Conservation (phyloP, 768 basidiomycete genomes). For the Dentipellis sp. region DNA sequence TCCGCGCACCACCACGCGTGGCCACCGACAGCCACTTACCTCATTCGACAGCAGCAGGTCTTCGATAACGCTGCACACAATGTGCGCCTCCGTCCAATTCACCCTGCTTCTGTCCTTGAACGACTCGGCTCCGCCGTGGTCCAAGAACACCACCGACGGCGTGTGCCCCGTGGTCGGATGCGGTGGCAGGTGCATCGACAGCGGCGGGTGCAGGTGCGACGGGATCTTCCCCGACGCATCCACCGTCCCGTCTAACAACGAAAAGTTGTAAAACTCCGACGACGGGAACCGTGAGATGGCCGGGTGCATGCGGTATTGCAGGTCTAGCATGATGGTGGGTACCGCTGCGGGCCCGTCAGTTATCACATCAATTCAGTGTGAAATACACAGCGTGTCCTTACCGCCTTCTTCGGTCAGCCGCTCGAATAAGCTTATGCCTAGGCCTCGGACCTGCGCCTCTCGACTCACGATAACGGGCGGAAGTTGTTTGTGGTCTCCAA, state of each 20-base stretch:
- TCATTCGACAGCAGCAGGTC: slow-evolving; percentile 50
- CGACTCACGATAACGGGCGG: slow-evolving; percentile 79
- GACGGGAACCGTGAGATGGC: slow-evolving; percentile 82
- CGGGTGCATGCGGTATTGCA: slow-evolving; percentile 97
- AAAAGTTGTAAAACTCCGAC: slow-evolving; percentile 67
- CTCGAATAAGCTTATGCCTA: slow-evolving; percentile 83
- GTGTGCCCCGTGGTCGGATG: slow-evolving; percentile 30
- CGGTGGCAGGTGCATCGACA: slow-evolving; percentile 39
- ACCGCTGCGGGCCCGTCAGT: slow-evolving; percentile 36
- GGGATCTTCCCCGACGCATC: slow-evolving; percentile 36
- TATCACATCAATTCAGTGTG: background rate
- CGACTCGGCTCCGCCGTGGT: slow-evolving; percentile 67
- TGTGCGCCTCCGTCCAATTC: slow-evolving; percentile 69
- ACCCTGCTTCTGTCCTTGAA: slow-evolving; percentile 61
- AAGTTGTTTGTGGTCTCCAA: slow-evolving; percentile 96
- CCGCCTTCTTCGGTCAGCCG: slow-evolving; percentile 76
- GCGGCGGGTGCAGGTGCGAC: slow-evolving; percentile 50
- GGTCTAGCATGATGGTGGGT: slow-evolving; percentile 87
- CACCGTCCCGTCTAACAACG: slow-evolving; percentile 69
- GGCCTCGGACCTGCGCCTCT: slow-evolving; percentile 63
- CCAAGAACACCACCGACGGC: slow-evolving; percentile 70
- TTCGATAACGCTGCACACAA: slow-evolving; percentile 73
- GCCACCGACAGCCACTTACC: background rate
- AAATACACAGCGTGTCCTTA: slow-evolving; percentile 26
- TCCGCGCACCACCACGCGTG: background rate